Evolutionary conservation across 1,284 basidiomycete species (phyloP).

Genomic region (Leccinum variabile): DNA sequence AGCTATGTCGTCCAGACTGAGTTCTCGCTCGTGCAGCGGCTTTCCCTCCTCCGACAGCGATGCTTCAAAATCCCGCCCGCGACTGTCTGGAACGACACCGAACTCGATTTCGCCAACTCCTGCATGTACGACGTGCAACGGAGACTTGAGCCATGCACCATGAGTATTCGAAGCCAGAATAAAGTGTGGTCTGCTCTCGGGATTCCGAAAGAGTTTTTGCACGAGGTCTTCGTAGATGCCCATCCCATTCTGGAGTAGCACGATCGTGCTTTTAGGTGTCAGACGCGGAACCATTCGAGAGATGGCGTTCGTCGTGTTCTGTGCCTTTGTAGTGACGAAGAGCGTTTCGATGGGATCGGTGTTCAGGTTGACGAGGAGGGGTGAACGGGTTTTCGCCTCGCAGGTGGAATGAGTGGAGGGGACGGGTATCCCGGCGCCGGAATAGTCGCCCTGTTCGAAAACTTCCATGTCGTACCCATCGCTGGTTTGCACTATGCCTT

Average conservation of each 20-base stretch:
- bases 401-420: conserved; percentile 16
- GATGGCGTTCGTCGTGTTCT: conserved; percentile 62
- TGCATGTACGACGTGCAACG: conserved; percentile 70
- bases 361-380: conserved; percentile 24
- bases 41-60: conserved; percentile 41
- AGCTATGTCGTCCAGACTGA: conserved; percentile 58
- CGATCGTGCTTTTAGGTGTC: conserved; percentile 72
- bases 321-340: conserved; percentile 82
- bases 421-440: conserved; percentile 31
- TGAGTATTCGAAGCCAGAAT: conserved; percentile 85
- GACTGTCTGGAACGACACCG: conserved; percentile 75
- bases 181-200: conserved; percentile 77
- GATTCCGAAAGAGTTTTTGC: conserved; percentile 70
- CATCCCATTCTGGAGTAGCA: conserved; percentile 91
- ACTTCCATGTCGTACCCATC: conserved; percentile 49
- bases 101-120: conserved; percentile 75
- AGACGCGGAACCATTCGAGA: conserved; percentile 64
- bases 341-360: conserved; percentile 61
- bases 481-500: conserved; percentile 44
- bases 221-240: conserved; percentile 85
- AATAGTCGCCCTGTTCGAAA: conserved; percentile 35
- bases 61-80: conserved; percentile 59
- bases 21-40: conserved; percentile 38
- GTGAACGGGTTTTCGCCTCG: conserved; percentile 13
- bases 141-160: conserved; percentile 59